A percentile compares a stretch with the other conserved stretches of the same genome.
Conservation (phyloP, 2,329 filamentous ascomycete genomes). For the Sporothrix pallida region DNA sequence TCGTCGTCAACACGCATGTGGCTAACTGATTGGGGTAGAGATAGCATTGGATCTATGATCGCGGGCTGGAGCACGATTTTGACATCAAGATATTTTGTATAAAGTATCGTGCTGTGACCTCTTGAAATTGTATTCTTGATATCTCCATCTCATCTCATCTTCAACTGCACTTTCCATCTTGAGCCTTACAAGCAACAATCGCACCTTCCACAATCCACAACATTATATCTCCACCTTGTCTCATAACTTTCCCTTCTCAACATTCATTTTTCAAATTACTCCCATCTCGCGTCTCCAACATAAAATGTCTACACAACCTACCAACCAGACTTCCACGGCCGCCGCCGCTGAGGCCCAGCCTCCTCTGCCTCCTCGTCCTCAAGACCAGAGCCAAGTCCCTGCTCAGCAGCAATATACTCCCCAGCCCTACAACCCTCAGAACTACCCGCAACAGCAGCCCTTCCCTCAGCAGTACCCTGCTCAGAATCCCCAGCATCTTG, state of each 20-base stretch:
- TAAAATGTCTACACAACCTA: constrained; percentile 16
- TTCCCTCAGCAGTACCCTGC: constrained; percentile 15
- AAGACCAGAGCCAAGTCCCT: neutral
- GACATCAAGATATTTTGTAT: constrained; percentile 4
- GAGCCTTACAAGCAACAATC: neutral
- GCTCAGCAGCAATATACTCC: constrained; percentile 8
- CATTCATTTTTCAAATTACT: neutral
- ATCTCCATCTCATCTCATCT: neutral
- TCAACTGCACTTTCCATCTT: neutral
- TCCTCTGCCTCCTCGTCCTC: constrained; percentile 22
- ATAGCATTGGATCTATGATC: neutral
- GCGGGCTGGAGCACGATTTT: neutral
- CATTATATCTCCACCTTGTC: neutral
- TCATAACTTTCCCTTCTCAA: neutral
- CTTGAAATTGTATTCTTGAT: neutral
- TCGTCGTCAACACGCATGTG: constrained; percentile 25
- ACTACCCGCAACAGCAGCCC: constrained; percentile 20
- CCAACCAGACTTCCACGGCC: neutral
- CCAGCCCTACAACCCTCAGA: constrained; percentile 23
- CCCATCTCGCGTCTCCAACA: too few relatives aligned
- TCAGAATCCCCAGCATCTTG: constrained; percentile 16
- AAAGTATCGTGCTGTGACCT: neutral
- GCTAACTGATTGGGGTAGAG: constrained; percentile 15
- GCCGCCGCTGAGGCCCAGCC: neutral
- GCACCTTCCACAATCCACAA: neutral